phyloP scores from a whole-genome alignment of 345 rosid species.

The Noccaea bulbosa region DNA sequence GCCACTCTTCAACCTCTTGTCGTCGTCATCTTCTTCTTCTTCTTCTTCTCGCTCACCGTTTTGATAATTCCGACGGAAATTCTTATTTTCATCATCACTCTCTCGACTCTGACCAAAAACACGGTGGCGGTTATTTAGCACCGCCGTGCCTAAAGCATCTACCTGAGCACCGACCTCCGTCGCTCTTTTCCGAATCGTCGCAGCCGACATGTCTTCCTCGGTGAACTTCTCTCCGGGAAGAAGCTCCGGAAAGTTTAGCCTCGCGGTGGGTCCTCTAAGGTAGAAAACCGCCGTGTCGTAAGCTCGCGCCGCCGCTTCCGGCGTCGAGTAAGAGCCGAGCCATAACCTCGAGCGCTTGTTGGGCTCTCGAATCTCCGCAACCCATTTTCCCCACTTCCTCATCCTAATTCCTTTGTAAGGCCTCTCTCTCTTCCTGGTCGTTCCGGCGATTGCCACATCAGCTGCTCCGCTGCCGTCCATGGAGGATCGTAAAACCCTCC shows the following conservation, averaged over 20 bases:
- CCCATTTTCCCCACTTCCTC: slow-evolving; percentile 99
- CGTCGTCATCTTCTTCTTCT: slow-evolving; percentile 28
- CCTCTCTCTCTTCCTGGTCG: slow-evolving; percentile 55
- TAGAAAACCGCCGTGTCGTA: slow-evolving; percentile 96
- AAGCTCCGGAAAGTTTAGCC: slow-evolving; percentile 90
- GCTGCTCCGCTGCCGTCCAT: slow-evolving; percentile 53
- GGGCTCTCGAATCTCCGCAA: slow-evolving; percentile 97
- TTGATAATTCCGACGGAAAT: slow-evolving; percentile 20
- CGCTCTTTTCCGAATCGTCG: slow-evolving; percentile 81
- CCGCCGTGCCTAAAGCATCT: slow-evolving; percentile 73
- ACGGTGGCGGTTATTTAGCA: slow-evolving; percentile 46
- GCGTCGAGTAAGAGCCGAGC: slow-evolving; percentile 95
- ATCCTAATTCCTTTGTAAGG: slow-evolving; percentile 95
- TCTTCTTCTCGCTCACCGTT: slow-evolving; percentile 11
- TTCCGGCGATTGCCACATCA: slow-evolving; percentile 40
- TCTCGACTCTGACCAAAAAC: slow-evolving; percentile 36
- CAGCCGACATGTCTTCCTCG: slow-evolving; percentile 78
- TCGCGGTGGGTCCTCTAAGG: slow-evolving; percentile 90
- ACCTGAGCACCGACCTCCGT: slow-evolving; percentile 93
- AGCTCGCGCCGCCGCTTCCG: slow-evolving; percentile 94
- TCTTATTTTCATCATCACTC: slow-evolving; percentile 29
- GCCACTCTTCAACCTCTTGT: slow-evolving; percentile 47
- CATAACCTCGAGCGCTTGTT: slow-evolving; percentile 93
- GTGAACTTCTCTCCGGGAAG: slow-evolving; percentile 60
- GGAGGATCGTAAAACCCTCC: background rate